Conservation (phyloP, 139 green algal genomes). For the Tetraselmis striata region DNA sequence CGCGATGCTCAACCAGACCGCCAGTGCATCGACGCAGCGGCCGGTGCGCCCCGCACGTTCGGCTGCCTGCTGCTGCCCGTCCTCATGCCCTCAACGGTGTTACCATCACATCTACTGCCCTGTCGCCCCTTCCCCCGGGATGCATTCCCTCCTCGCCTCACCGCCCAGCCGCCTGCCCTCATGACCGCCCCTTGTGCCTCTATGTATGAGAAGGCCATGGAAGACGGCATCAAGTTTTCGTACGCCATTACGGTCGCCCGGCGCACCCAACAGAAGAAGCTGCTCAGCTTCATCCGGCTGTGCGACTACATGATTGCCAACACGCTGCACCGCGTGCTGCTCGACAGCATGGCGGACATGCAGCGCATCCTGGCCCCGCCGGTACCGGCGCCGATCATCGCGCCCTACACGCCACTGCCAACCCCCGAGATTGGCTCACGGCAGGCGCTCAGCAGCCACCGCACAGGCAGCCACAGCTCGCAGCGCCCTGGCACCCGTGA, state of each 20-base stretch:
- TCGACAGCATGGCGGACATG: constrained; percentile 30
- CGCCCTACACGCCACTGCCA: not conserved
- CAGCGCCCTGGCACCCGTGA: too few relatives aligned
- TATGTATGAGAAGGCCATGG: too few relatives aligned
- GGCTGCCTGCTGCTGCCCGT: too few relatives aligned
- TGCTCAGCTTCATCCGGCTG: constrained; percentile 28
- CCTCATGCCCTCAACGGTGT: too few relatives aligned
- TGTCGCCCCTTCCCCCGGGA: too few relatives aligned
- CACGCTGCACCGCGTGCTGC: constrained; percentile 24
- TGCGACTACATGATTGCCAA: constrained; percentile 30
- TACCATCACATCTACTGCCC: too few relatives aligned
- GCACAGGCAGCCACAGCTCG: not conserved
- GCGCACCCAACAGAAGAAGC: constrained; percentile 22
- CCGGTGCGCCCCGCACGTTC: not conserved
- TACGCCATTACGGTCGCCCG: constrained; percentile 19
- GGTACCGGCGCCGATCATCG: not conserved
- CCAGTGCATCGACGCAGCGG: not conserved
- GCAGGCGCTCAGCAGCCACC: not conserved
- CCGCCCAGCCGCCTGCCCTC: too few relatives aligned
- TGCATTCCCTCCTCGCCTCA: too few relatives aligned
- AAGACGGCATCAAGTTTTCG: constrained; percentile 14
- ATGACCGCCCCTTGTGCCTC: too few relatives aligned
- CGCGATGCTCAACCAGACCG: not conserved
- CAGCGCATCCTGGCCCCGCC: constrained; percentile 20
- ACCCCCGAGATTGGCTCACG: not conserved